Evolutionary conservation across 768 basidiomycete species (phyloP), one percentile per base, ranked within the genome.

Genomic region (Suillus discolor): DNA sequence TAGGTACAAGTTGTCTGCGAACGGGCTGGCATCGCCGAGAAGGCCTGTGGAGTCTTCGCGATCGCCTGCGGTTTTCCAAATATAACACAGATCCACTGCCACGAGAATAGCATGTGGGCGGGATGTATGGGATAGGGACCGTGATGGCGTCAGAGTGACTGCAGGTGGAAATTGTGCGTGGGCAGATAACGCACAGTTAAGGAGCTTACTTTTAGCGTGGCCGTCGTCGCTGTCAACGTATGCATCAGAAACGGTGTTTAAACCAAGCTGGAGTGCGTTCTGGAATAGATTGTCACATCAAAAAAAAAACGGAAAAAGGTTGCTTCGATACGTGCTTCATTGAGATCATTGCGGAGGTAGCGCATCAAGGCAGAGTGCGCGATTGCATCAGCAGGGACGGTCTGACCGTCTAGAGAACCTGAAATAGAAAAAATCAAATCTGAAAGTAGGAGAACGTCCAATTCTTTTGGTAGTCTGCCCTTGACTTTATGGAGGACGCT

Each of bases 191-290:
- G 41, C 12, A 41, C 39, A 42, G 28, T 20, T 18, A 60, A 23
- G 20, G 12, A n/a, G 69, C 75, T 57, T 71, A 85, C 84, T 62
- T 76, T 81, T 84, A 39, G 78, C 73, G 11, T 74, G 67, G 59
- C 77, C 79, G 65, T 83, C 83, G 54, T 78, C 73, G 25, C 82
- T 77, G 68, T 84, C 83, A 25, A 87, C 72, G 67, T 81, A 82
- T 25, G 83, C 70, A 65, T 82, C 77, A n/a, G 90, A 90, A 47
- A 91, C 77, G 57, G 78, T 79, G 65, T 82, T 82, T 62, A 92
- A 76, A 44, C 87, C 89, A 13, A 92, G 82, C 65, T 81, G 80
- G 47, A 71, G 68, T 23, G 85, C 79, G 73, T 93, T 92, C 91
- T 93, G 70, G 57, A 61, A 45, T 45, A 49, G 11, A 23, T 25